phyloP scores from a whole-genome alignment of 768 basidiomycete genomes.

The Pseudohyphozyma bogoriensis region DNA sequence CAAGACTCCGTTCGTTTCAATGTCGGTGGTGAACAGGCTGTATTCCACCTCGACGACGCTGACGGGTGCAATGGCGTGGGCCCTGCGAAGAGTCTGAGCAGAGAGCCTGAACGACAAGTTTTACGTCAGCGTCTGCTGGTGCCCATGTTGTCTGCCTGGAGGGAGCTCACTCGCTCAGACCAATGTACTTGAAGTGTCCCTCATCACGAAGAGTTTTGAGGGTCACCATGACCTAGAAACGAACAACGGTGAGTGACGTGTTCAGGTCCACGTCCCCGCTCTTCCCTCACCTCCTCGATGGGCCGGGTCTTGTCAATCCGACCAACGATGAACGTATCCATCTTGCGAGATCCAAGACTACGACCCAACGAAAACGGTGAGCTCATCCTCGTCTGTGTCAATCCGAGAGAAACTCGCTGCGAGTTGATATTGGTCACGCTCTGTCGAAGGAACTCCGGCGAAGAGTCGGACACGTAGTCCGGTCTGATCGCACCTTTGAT shows the following conservation, averaged over 20 bases:
- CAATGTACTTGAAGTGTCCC: constrained; percentile 47
- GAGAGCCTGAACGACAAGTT: neutral
- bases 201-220: constrained; percentile 47
- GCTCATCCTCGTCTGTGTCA: too few species aligned
- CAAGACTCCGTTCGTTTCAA: constrained; percentile 35
- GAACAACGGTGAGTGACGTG: neutral
- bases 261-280: neutral
- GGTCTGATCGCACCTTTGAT: constrained; percentile 12
- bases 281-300: constrained; percentile 10
- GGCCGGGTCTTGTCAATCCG: constrained; percentile 36
- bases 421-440: constrained; percentile 46
- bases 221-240: constrained; percentile 34
- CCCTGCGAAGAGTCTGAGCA: neutral
- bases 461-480: constrained; percentile 2
- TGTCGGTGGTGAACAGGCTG: neutral
- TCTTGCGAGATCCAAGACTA: constrained; percentile 8
- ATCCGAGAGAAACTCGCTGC: too few species aligned
- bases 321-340: constrained; percentile 54
- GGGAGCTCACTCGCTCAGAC: constrained; percentile 1
- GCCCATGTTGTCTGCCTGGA: neutral
- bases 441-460: constrained; percentile 43
- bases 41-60: constrained; percentile 1
- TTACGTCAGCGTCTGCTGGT: neutral
- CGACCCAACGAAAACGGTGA: too few species aligned
- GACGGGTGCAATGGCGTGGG: neutral